These are phyloP conservation scores for Penicillium angulare DNA, from an alignment of 495 filamentous ascomycete species.

Conservation along the genomic window DNA sequence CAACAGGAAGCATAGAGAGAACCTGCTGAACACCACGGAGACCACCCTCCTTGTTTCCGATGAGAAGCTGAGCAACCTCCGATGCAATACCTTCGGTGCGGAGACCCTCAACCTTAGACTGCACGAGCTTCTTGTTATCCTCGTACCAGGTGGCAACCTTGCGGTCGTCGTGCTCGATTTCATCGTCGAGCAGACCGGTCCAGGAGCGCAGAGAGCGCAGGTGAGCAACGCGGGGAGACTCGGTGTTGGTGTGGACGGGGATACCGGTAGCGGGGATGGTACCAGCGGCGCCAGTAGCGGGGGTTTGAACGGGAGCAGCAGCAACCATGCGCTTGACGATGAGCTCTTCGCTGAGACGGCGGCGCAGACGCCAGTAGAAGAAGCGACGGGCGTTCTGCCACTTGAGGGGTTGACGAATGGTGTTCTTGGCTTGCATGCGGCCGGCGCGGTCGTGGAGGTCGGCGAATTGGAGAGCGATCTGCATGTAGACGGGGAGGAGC, in stretches of 20 bases:
- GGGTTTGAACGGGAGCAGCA: constrained; percentile 40
- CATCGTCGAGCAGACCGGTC: constrained; percentile 62
- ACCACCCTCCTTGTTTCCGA: constrained; percentile 70
- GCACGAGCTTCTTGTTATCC: constrained; percentile 81
- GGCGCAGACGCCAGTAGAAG: constrained; percentile 99
- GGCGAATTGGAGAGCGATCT: constrained; percentile 92
- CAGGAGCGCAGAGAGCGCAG: constrained; percentile 73
- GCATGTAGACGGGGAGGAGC: constrained; percentile 86
- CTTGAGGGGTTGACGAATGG: constrained; percentile 76
- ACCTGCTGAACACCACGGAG: constrained; percentile 86
- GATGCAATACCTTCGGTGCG: constrained; percentile 73
- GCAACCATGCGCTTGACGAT: constrained; percentile 83
- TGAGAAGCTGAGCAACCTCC: constrained; percentile 76
- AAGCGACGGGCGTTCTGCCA: constrained; percentile 93
- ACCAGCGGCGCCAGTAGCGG: constrained; percentile 26
- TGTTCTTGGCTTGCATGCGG: constrained; percentile 95
- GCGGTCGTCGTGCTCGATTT: constrained; percentile 72
- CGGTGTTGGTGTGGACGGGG: constrained; percentile 23
- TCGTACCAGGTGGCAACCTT: constrained; percentile 96
- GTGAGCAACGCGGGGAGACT: constrained; percentile 56
- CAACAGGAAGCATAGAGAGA: constrained; percentile 78
- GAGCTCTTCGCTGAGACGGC: constrained; percentile 93
- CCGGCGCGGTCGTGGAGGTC: constrained; percentile 97
- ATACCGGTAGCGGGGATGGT: constrained; percentile 32
- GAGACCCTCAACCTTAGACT: constrained; percentile 74